phyloP scores from a whole-genome alignment of 2,329 filamentous ascomycete genomes.

The Fusarium heterosporum region DNA sequence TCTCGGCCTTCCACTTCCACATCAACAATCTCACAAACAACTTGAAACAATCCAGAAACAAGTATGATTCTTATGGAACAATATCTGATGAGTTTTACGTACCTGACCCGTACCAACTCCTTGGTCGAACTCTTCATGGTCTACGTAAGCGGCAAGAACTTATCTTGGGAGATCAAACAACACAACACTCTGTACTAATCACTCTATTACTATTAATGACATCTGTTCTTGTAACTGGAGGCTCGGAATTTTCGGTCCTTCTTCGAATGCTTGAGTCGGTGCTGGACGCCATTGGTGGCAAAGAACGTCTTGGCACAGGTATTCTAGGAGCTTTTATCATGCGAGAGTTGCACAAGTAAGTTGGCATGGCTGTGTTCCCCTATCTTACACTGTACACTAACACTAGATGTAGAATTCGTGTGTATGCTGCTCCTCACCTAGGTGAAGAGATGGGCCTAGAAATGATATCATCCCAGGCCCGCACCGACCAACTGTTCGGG shows the following conservation, averaged over 20 bases:
- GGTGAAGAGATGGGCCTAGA: conserved; percentile 42
- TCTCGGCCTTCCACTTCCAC: conserved; percentile 37
- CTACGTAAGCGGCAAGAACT: conserved; percentile 38
- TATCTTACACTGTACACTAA: fast-evolving
- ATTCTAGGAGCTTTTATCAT: conserved; percentile 40
- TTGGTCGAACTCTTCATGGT: conserved; percentile 29
- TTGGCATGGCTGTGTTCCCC: fast-evolving
- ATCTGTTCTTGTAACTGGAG: conserved; percentile 44
- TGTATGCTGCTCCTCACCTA: conserved; percentile 43
- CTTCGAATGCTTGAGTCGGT: conserved; percentile 46
- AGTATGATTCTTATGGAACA: background rate
- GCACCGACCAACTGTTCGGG: conserved; percentile 37
- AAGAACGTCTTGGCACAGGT: conserved; percentile 26
- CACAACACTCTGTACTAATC: conserved; percentile 37
- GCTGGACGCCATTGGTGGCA: conserved; percentile 44
- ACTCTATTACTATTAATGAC: conserved; percentile 44
- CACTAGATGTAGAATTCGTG: conserved; percentile 24
- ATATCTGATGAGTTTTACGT: background rate
- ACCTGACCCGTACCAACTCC: conserved; percentile 30
- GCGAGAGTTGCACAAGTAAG: conserved; percentile 47
- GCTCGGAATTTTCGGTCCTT: conserved; percentile 44
- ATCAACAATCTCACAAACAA: conserved; percentile 14
- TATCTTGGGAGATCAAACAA: conserved; percentile 1
- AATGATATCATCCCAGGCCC: conserved; percentile 41
- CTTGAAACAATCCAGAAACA: background rate